Conservation (phyloP, 306 rosid genomes). For the Cucumis melo region DNA sequence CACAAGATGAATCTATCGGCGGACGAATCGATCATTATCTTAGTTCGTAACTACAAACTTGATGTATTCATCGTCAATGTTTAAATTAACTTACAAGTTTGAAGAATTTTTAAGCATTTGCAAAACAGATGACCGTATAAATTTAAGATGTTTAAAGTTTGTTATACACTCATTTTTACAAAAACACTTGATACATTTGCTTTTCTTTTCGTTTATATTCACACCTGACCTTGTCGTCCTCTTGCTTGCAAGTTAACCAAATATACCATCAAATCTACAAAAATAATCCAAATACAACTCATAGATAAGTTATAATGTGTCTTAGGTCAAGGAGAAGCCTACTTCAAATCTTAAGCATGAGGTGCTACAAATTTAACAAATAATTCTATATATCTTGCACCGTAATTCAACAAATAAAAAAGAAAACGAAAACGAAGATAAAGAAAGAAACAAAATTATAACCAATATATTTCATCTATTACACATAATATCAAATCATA, state of each 20-base stretch:
- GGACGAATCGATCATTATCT: background rate
- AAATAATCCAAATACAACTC: too few species aligned
- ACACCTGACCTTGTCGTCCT: background rate
- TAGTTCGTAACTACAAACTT: background rate
- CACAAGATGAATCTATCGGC: background rate
- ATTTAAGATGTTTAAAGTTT: background rate
- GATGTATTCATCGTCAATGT: background rate
- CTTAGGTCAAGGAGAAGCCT: too few species aligned
- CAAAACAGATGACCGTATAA: background rate
- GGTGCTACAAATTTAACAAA: too few species aligned
- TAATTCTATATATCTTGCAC: background rate
- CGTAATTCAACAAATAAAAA: background rate
- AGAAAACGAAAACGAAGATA: background rate
- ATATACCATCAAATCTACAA: background rate
- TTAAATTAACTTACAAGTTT: background rate
- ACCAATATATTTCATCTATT: background rate
- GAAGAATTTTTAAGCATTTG: background rate
- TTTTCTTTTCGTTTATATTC: background rate
- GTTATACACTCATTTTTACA: background rate
- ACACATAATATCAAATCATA: background rate
- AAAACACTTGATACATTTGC: background rate
- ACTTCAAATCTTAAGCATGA: too few species aligned
- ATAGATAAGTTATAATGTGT: too few species aligned
- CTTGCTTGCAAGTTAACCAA: background rate
- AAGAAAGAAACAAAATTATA: background rate